Percentiles rank a stretch among this genome's conserved stretches.
Conservation (phyloP, 139 green algal genomes). For the Spirogloea muscicola region DNA sequence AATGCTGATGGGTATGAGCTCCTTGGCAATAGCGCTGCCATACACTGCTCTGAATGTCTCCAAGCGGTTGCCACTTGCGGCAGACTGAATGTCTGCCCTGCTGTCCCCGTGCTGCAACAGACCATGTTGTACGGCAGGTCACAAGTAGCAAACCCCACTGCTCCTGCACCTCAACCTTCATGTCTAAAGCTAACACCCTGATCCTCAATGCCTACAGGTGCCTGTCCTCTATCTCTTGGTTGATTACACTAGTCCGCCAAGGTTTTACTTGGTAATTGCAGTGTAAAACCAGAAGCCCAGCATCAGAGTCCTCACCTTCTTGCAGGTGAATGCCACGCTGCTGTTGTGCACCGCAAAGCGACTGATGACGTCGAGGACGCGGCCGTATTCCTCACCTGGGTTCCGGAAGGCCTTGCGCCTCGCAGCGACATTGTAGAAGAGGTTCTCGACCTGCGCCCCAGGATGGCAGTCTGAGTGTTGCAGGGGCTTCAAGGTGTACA, state of each 20-base stretch:
- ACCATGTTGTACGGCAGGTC: too few species aligned
- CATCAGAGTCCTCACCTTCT: too few species aligned
- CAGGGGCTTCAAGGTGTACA: too few species aligned
- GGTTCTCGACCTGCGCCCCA: conserved; percentile 71
- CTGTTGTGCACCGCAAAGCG: conserved; percentile 72
- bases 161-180: too few species aligned
- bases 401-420: conserved; percentile 66
- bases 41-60: conserved; percentile 78
- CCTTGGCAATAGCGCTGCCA: conserved; percentile 65
- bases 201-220: too few species aligned
- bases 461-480: too few species aligned
- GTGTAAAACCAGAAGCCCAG: too few species aligned
- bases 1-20: conserved; percentile 61
- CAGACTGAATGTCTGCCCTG: conserved; percentile 71
- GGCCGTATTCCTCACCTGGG: conserved; percentile 75
- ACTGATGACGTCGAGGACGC: conserved; percentile 71
- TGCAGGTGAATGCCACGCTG: conserved; percentile 61
- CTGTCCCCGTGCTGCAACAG: conserved; percentile 61
- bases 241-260: too few species aligned
- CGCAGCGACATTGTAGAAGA: conserved; percentile 92
- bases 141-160: too few species aligned
- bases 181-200: too few species aligned
- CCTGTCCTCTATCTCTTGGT: too few species aligned
- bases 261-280: too few species aligned
- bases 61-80: conserved; percentile 39